Base-by-base conservation (phyloP, 163 green algal genomes). In the Smithsoniella earleae region DNA sequence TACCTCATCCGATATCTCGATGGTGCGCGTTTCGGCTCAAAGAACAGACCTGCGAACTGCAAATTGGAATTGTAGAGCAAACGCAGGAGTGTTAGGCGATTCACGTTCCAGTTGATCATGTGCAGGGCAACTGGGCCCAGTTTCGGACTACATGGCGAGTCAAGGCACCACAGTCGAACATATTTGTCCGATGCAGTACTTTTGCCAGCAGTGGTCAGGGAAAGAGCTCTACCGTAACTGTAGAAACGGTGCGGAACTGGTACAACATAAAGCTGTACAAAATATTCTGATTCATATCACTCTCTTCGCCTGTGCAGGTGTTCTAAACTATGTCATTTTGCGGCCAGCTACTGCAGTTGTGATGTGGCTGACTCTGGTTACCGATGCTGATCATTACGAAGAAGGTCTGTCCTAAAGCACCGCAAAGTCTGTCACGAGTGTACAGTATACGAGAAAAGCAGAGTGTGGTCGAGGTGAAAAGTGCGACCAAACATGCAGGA, bases 291-390 rank as follows among this genome's bases (percentile, higher is more conserved):
- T n/a, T n/a, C n/a, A n/a, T n/a, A n/a, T n/a, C n/a, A n/a, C n/a
- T n/a, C 20, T 18, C 20, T 54, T 20, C 33, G 25, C n/a, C 2
- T 34, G 3, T 28, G 45, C 82, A 90, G 77, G 92, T 10, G 84
- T 98, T 28, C 83, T 96, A 40, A 90, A 89, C 36, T 98, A 97
- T 76, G 92, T 98, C 77, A 92, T 97, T 63, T 73, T 94, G 30
- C 80, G 90, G 3, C 91, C 92, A 5, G 58, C 58, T 5, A 69
- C 58, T 40, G 58, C 58, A 43, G 58, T 31, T 69, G 20, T 69
- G 25, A 69, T 69, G 58, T 69, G 58, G 58, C 38, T 69, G 8
- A 69, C 58, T 38, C 34, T 69, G 25, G 34, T 69, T 30, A 36
- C 22, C 6, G 20, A 36, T 37, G 22, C 27, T 40, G n/a, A 69